A percentile compares a stretch with the other conserved stretches of the same genome.
These are phyloP conservation scores for Cairneyella variabilis DNA, from an alignment of 495 filamentous ascomycete species.

Conservation along the genomic window DNA sequence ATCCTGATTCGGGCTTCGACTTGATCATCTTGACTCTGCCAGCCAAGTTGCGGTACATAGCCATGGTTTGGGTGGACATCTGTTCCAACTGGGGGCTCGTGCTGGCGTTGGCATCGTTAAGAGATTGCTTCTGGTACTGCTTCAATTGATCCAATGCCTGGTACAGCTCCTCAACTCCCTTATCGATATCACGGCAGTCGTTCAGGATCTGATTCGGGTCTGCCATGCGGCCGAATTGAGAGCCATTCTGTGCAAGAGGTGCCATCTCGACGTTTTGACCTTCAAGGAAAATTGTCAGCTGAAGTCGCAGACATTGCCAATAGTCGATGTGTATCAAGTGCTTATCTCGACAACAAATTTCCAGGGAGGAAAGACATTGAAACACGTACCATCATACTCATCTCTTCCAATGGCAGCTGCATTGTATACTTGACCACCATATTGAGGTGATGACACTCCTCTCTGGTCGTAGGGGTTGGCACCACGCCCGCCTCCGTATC, in stretches of 20 bases:
- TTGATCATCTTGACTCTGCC: constrained; percentile 75
- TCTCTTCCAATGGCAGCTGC: constrained; percentile 38
- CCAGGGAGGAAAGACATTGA: not conserved
- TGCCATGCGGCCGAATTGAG: constrained; percentile 34
- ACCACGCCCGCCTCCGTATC: constrained; percentile 41
- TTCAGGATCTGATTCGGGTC: constrained; percentile 76
- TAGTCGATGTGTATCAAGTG: too few species aligned
- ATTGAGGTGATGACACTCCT: constrained; percentile 26
- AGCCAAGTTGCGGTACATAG: constrained; percentile 68
- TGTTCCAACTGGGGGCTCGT: constrained; percentile 55
- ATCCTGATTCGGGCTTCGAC: constrained; percentile 67
- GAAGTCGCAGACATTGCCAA: too few species aligned
- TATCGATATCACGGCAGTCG: constrained; percentile 74
- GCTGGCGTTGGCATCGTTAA: constrained; percentile 44
- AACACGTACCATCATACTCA: constrained; percentile 43
- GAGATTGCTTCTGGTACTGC: constrained; percentile 51
- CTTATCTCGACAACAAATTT: too few species aligned
- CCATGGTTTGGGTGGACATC: constrained; percentile 69
- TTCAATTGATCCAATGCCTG: constrained; percentile 54
- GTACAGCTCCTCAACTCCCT: constrained; percentile 72
- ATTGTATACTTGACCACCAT: constrained; percentile 34
- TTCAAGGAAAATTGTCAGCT: constrained; percentile 15
- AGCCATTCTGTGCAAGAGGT: constrained; percentile 46
- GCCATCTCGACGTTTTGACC: constrained; percentile 60
- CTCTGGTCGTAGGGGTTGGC: constrained; percentile 51